Percentiles rank a stretch among this genome's conserved stretches.
Conservation (phyloP, 2,329 filamentous ascomycete genomes). For the Fusarium fujikuroi region DNA sequence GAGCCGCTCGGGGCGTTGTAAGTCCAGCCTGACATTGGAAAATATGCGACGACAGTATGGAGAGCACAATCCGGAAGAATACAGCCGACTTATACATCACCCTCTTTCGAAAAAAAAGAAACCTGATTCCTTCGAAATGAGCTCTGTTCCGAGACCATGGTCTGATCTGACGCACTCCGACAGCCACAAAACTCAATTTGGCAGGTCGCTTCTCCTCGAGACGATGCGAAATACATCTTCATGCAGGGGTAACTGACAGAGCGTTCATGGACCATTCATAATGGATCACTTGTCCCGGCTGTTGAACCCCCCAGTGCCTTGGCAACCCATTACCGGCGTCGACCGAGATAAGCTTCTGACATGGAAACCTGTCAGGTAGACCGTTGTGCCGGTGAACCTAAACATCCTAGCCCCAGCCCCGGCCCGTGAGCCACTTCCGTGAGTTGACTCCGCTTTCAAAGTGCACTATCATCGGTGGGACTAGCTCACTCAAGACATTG, state of each 20-base stretch:
- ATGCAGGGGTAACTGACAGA: background rate
- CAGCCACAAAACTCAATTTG: background rate
- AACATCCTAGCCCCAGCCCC: background rate
- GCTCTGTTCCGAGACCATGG: background rate
- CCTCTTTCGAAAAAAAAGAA: background rate
- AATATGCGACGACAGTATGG: background rate
- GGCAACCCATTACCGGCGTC: background rate
- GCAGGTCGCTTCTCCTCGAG: background rate
- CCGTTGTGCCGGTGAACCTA: background rate
- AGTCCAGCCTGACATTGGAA: constrained; percentile 29
- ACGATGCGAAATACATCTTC: background rate
- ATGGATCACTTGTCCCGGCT: background rate
- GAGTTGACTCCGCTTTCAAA: background rate
- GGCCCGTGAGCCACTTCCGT: background rate
- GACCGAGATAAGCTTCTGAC: background rate
- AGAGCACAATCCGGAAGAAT: background rate
- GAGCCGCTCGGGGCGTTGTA: constrained; percentile 16
- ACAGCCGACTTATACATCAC: background rate
- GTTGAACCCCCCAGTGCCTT: background rate
- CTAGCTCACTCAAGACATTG: background rate
- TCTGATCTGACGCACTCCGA: background rate
- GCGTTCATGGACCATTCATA: background rate
- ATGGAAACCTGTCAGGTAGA: background rate
- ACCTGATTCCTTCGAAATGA: background rate
- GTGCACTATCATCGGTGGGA: background rate